Conservation (phyloP, 768 basidiomycete genomes). For the Naganishia onofrii region DNA sequence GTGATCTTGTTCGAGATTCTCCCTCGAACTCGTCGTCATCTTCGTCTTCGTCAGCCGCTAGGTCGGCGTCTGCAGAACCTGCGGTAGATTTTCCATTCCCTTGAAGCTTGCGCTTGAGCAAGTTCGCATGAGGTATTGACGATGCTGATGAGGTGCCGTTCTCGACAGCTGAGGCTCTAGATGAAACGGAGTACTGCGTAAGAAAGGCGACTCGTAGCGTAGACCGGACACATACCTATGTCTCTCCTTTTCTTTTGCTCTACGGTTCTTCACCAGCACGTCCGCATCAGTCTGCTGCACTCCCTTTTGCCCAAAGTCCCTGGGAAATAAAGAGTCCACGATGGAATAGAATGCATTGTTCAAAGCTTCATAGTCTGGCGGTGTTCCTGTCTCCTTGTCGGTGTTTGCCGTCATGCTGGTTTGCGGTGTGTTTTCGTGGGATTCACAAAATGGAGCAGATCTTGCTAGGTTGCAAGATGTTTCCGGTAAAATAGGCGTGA, state of each 20-base stretch:
- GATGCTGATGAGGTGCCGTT: neutral
- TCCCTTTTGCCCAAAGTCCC: conserved; percentile 9
- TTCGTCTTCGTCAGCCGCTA: conserved; percentile 46
- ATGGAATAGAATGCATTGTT: conserved; percentile 22
- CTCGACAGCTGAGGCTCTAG: conserved; percentile 12
- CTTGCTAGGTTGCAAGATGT: neutral
- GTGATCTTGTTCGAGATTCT: conserved; percentile 58
- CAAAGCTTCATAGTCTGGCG: conserved; percentile 16
- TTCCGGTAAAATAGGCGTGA: too few species aligned
- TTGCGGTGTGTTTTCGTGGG: neutral
- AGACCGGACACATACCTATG: neutral
- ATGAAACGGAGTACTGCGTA: neutral
- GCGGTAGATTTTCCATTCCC: neutral
- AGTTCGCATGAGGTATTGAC: conserved; percentile 11
- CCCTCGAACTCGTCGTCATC: conserved; percentile 49
- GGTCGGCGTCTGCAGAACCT: neutral
- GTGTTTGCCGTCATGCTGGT: conserved; percentile 56
- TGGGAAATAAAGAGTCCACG: conserved; percentile 11
- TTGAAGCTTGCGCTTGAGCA: conserved; percentile 16
- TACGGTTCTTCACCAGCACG: conserved; percentile 13
- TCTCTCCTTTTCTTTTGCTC: conserved; percentile 22
- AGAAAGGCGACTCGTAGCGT: neutral
- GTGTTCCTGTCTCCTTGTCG: neutral
- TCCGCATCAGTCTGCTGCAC: conserved; percentile 19
- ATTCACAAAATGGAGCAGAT: too few species aligned